Percentiles rank a stretch among this genome's conserved stretches.
These are phyloP conservation scores for Trichoderma breve DNA, from an alignment of 2,329 filamentous ascomycete genomes.

Conservation along the genomic window DNA sequence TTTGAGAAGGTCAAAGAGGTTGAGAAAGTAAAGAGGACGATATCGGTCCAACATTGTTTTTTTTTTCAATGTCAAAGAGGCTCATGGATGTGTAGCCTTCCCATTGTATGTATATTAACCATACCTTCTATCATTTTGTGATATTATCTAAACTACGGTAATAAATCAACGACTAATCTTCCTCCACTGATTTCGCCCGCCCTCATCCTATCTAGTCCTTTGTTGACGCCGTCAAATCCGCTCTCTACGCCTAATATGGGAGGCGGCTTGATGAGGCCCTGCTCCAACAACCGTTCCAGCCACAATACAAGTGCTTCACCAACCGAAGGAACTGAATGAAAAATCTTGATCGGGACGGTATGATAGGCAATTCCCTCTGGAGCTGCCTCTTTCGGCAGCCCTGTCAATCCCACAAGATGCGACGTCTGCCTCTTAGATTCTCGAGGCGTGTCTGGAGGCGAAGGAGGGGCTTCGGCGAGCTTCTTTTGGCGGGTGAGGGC, in stretches of 20 bases:
- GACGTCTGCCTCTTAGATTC: slow-evolving; percentile 29
- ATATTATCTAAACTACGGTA: not conserved
- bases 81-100: not conserved
- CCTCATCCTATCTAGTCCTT: slow-evolving; percentile 63
- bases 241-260: slow-evolving; percentile 64
- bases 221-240: slow-evolving; percentile 66
- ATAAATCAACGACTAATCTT: slow-evolving; percentile 58
- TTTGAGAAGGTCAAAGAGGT: slow-evolving; percentile 22
- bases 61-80: not conserved
- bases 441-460: slow-evolving; percentile 41
- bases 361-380: slow-evolving; percentile 53
- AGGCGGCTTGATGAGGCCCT: slow-evolving; percentile 54
- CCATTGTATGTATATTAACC: not conserved
- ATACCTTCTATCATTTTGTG: not conserved
- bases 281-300: slow-evolving; percentile 63
- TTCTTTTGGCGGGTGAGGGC: slow-evolving; percentile 41
- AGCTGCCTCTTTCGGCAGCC: slow-evolving; percentile 57
- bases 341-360: slow-evolving; percentile 71
- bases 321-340: slow-evolving; percentile 64
- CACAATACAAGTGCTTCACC: slow-evolving; percentile 63
- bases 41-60: not conserved
- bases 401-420: slow-evolving; percentile 67
- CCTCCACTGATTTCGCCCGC: slow-evolving; percentile 66
- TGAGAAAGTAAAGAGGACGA: slow-evolving; percentile 1
- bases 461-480: slow-evolving; percentile 29